A percentile compares a stretch with the other conserved stretches of the same genome.
phyloP scores from a whole-genome alignment of 192 early-diverging fungal species.

The Kappamyces sp. region DNA sequence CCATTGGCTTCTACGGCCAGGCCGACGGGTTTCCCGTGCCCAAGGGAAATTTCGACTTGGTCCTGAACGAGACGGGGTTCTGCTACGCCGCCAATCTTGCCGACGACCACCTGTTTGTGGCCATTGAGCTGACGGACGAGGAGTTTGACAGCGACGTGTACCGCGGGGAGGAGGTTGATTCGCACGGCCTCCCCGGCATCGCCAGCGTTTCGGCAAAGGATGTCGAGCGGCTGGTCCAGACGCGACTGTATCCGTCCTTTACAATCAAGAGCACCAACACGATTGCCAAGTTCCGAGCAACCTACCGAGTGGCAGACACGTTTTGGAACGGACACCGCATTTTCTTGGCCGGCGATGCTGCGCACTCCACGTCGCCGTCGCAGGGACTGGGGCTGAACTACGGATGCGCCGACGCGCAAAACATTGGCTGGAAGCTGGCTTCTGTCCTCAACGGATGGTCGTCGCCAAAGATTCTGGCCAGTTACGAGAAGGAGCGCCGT shows the following conservation, averaged over 20 bases:
- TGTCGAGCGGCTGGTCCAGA: conserved; percentile 1
- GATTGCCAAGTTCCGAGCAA: no score
- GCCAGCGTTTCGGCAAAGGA: not conserved
- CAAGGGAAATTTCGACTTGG: no score
- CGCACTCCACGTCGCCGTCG: conserved; percentile 32
- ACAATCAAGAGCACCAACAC: not conserved
- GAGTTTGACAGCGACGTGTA: no score
- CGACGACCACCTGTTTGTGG: no score
- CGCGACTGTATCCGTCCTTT: conserved; percentile 6
- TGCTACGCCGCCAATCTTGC: no score
- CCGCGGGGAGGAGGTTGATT: no score
- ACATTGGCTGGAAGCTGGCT: conserved; percentile 42
- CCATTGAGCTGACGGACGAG: no score
- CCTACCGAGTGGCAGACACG: not conserved
- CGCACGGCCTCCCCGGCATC: no score
- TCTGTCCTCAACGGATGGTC: conserved; percentile 20
- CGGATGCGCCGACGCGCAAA: conserved; percentile 38
- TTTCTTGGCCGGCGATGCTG: conserved; percentile 41
- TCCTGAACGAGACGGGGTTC: no score
- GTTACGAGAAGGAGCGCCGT: not conserved
- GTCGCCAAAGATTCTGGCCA: not conserved
- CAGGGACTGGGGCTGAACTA: conserved; percentile 37
- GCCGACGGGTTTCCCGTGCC: no score
- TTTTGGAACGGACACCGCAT: conserved; percentile 19
- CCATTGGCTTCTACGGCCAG: no score